Percentiles rank a stretch among this genome's conserved stretches.
phyloP scores from a whole-genome alignment of 2,329 filamentous ascomycete genomes.

The Emergomyces orientalis region DNA sequence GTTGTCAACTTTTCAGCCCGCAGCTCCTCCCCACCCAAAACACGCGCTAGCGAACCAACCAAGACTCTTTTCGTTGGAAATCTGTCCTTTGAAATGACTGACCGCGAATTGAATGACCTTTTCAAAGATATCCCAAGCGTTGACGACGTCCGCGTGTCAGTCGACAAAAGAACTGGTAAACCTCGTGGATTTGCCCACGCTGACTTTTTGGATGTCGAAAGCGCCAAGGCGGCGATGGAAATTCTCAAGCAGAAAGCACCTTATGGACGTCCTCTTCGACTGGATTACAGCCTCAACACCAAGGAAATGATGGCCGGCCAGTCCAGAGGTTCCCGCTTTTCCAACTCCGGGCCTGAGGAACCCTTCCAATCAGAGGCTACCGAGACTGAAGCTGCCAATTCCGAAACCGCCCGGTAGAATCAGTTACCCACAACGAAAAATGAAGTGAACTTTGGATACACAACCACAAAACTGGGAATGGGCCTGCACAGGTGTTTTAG shows the following conservation, averaged over 20 bases:
- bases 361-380: not conserved
- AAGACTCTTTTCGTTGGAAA: constrained; percentile 74
- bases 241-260: constrained; percentile 49
- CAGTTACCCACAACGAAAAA: not conserved
- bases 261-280: constrained; percentile 55
- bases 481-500: not conserved
- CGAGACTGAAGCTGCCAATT: not conserved
- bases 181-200: constrained; percentile 77
- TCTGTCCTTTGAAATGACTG: constrained; percentile 76
- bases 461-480: not conserved
- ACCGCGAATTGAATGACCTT: constrained; percentile 68
- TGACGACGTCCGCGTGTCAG: constrained; percentile 67
- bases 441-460: not conserved
- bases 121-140: constrained; percentile 64
- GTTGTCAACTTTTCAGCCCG: constrained; percentile 50
- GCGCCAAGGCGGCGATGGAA: constrained; percentile 53
- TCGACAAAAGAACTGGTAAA: constrained; percentile 71
- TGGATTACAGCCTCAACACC: constrained; percentile 49
- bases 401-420: not conserved
- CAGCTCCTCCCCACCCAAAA: constrained; percentile 12
- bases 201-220: constrained; percentile 62
- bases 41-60: constrained; percentile 40
- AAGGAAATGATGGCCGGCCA: not conserved
- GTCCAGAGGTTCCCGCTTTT: not conserved
- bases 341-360: not conserved